Conservation (phyloP, 139 green algal genomes). For the Eudorina sp. region DNA sequence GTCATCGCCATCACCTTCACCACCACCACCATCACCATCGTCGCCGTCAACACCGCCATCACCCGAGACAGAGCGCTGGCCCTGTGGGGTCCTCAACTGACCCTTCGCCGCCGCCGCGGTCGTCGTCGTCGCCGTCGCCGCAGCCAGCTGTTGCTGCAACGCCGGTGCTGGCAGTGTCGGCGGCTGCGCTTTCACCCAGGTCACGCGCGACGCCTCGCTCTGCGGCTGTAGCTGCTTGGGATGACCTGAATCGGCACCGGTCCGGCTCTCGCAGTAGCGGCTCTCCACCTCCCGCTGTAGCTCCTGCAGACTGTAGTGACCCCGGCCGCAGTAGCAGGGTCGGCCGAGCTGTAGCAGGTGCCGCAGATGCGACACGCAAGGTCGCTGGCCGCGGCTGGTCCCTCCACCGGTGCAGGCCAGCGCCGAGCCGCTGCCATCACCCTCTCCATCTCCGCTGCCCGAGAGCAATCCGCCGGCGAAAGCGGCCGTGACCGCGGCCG, state of each 20-base stretch:
- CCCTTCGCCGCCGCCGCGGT: neutral
- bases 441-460: neutral
- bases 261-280: neutral
- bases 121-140: neutral
- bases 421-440: neutral
- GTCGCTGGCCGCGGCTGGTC: neutral
- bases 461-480: neutral
- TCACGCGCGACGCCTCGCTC: neutral
- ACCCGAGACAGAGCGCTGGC: too few species aligned
- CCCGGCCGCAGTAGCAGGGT: slow-evolving; percentile 35
- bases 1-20: neutral
- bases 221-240: neutral
- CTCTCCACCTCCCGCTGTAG: slow-evolving; percentile 23
- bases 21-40: neutral
- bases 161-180: neutral
- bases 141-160: neutral
- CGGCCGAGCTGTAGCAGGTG: slow-evolving; percentile 41
- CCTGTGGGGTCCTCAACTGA: too few species aligned
- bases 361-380: slow-evolving; percentile 33
- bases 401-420: neutral
- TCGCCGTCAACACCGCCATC: neutral
- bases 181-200: neutral
- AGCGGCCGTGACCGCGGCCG: neutral
- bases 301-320: slow-evolving; percentile 19
- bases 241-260: neutral